These are phyloP conservation scores for Starmerella bombicola DNA, from an alignment of 805 yeast genomes.

Conservation along the genomic window DNA sequence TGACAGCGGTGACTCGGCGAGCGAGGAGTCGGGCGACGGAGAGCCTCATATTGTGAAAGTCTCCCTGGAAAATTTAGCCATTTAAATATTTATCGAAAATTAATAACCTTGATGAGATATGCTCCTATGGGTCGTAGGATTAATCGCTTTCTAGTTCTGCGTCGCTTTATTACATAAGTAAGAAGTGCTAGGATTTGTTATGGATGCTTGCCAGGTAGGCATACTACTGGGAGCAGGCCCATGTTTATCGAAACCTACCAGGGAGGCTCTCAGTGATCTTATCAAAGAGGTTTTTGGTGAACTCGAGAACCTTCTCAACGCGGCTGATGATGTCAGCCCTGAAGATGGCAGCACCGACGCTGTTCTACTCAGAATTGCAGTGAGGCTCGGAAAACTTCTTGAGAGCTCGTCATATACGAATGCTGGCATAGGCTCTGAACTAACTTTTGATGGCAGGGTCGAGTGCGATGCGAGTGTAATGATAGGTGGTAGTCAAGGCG, in stretches of 20 bases:
- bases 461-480: slow-evolving; percentile 35
- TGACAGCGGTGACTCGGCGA: too few relatives aligned
- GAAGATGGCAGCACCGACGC: not conserved
- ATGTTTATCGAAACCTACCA: not conserved
- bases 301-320: not conserved
- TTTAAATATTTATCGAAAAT: too few relatives aligned
- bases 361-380: slow-evolving; percentile 2
- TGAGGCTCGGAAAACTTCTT: slow-evolving; percentile 17
- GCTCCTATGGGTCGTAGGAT: too few relatives aligned
- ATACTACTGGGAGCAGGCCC: slow-evolving; percentile 14
- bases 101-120: too few relatives aligned
- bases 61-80: too few relatives aligned
- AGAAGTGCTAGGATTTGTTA: too few relatives aligned
- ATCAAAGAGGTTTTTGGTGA: not conserved
- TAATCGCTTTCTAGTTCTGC: too few relatives aligned
- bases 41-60: too few relatives aligned
- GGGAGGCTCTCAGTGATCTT: not conserved
- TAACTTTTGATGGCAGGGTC: slow-evolving; percentile 27
- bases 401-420: slow-evolving; percentile 31
- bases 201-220: too few relatives aligned
- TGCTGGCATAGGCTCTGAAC: slow-evolving; percentile 33
- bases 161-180: too few relatives aligned
- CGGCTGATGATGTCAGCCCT: not conserved
- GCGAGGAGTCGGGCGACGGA: too few relatives aligned
- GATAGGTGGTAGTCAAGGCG: not conserved